phyloP scores from a whole-genome alignment of 2,329 filamentous ascomycete genomes.

The Curvularia eragrostidis region DNA sequence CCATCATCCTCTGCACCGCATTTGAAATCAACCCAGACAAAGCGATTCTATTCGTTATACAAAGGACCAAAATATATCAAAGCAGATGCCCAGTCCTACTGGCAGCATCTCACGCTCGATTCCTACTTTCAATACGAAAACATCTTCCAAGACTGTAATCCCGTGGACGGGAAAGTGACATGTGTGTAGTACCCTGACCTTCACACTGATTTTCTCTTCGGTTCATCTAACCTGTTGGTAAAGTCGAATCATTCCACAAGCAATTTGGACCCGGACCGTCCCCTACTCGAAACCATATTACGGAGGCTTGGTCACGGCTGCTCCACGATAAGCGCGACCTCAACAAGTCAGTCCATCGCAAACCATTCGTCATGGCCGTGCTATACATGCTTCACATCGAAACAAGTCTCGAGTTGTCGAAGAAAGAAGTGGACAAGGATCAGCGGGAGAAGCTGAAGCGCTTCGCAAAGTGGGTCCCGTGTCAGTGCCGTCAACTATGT shows the following conservation, averaged over 20 bases:
- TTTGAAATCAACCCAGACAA: constrained; percentile 1
- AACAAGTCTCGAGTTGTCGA: not conserved
- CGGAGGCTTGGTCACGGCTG: constrained; percentile 12
- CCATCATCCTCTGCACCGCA: not conserved
- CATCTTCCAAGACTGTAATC: constrained; percentile 9
- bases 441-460: constrained; percentile 15
- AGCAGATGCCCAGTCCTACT: constrained; percentile 7
- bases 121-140: constrained; percentile 14
- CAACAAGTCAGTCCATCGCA: constrained; percentile 1
- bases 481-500: constrained; percentile 8
- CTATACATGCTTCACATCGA: constrained; percentile 17
- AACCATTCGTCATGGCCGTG: constrained; percentile 13
- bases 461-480: constrained; percentile 12
- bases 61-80: constrained; percentile 14
- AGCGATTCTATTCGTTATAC: constrained; percentile 15
- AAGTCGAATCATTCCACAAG: constrained; percentile 8
- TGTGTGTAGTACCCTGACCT: not conserved
- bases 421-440: constrained; percentile 6
- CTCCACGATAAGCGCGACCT: constrained; percentile 8
- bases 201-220: not conserved
- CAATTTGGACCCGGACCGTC: constrained; percentile 9
- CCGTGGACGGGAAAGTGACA: constrained; percentile 7
- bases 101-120: constrained; percentile 13
- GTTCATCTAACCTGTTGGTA: not conserved
- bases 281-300: constrained; percentile 4